These are phyloP conservation scores for Clarireedia monteithiana DNA, from an alignment of 2,329 filamentous ascomycete species.

Conservation along the genomic window DNA sequence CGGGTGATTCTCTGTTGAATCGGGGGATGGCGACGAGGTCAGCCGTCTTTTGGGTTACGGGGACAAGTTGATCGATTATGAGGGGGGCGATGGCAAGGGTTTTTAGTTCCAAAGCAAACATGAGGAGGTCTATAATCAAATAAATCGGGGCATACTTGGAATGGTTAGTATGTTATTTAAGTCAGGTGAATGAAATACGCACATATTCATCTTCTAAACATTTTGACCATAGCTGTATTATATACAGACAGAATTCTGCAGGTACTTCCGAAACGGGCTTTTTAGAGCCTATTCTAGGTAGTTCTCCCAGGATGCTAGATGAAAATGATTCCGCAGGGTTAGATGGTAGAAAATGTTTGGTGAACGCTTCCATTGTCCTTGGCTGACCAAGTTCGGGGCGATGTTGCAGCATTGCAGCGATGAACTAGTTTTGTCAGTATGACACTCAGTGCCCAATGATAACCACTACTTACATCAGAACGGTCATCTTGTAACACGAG, in stretches of 20 bases:
- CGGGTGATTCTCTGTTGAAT: slow-evolving; percentile 34
- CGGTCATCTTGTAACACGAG: slow-evolving; percentile 35
- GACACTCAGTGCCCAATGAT: background rate
- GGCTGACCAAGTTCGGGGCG: slow-evolving; percentile 39
- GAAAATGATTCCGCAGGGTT: slow-evolving; percentile 54
- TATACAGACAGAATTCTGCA: slow-evolving; percentile 53
- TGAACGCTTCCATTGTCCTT: slow-evolving; percentile 60
- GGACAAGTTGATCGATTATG: slow-evolving; percentile 49
- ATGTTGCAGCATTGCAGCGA: slow-evolving; percentile 30
- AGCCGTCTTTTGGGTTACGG: slow-evolving; percentile 49
- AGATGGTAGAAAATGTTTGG: slow-evolving; percentile 58
- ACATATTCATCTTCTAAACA: slow-evolving; percentile 54
- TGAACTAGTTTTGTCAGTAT: slow-evolving; percentile 20
- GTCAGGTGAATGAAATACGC: background rate
- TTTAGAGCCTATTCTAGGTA: slow-evolving; percentile 49
- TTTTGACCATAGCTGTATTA: slow-evolving; percentile 60
- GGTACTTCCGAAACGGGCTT: slow-evolving; percentile 44
- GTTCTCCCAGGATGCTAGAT: slow-evolving; percentile 57
- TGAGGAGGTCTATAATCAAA: slow-evolving; percentile 56
- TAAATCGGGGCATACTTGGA: slow-evolving; percentile 52
- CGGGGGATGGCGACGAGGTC: slow-evolving; percentile 42
- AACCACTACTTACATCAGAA: slow-evolving; percentile 29
- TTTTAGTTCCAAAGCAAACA: slow-evolving; percentile 56
- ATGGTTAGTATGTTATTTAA: slow-evolving; percentile 9
- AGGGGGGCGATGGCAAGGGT: slow-evolving; percentile 49